Evolutionary conservation across 2,329 filamentous ascomycete genomes (phyloP), one percentile per base, ranked within the genome.

Genomic region (Cytospora paraplurivora): DNA sequence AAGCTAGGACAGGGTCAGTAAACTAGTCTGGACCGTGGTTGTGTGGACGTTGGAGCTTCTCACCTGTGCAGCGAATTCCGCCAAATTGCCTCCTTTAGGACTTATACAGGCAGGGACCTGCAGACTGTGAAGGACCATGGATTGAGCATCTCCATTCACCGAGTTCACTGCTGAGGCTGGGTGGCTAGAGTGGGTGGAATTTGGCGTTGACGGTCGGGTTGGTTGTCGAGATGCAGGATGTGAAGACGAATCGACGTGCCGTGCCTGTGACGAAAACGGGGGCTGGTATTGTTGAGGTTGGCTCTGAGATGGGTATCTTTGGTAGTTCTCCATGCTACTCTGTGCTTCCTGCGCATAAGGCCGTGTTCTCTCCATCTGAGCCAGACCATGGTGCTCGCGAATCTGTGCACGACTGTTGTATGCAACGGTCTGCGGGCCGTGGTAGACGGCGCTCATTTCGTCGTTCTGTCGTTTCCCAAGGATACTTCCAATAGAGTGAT

Each of bases 31-130:
- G 5, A 34, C 19, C 44, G 19, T 2, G 11, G 37, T 11, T 49
- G 10, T 7, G 7, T 17, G 8, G 32, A 12, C 2, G n/a, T 27
- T 51, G 49, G 34, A n/a, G 51, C 15, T 56, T 74, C 81, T 69
- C 76, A 93, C 91, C 82, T 93, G 86, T 63, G 92, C 91, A 59
- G 92, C 90, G 75, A 96, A 93, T 71, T 95, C 91, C 11, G 91
- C 85, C 68, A 97, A 75, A 71, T 85, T 93, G 8, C 91, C 91
- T 53, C 90, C 90, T 69, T 83, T 87, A 38, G 87, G 81, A 71
- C 88, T 92, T 72, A 96, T 92, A 44, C 91, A 88, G 52, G 82
- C 79, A 7, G 92, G 92, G 49, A 96, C 88, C 70, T 89, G 86
- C 44, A 94, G 79, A 71, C 83, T 86, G 72, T 86, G 84, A 65